Evolutionary conservation across 2,329 filamentous ascomycete species (phyloP).

Genomic region (Falciphora oryzae): DNA sequence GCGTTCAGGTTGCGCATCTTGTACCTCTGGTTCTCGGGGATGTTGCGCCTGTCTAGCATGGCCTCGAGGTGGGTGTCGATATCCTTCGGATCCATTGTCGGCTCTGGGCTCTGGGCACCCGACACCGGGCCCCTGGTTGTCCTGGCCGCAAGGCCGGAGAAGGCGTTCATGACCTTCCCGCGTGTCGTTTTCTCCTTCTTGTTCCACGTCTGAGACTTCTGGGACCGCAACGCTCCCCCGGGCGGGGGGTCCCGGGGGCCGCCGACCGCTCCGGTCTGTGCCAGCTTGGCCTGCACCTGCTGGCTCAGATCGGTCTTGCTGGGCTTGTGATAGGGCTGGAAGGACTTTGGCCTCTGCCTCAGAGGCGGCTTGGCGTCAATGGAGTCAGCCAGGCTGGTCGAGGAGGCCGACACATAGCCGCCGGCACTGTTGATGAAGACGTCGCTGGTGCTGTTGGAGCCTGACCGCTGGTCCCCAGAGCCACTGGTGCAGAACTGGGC

Average conservation of each 20-base stretch:
- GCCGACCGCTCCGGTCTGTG: slow-evolving; percentile 11
- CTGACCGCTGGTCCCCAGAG: slow-evolving; percentile 20
- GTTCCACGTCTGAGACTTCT: slow-evolving; percentile 19
- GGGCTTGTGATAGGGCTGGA: slow-evolving; percentile 29
- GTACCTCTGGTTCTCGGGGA: slow-evolving; percentile 87
- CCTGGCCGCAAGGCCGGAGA: slow-evolving; percentile 32
- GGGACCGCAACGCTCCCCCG: neutral
- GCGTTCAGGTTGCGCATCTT: slow-evolving; percentile 89
- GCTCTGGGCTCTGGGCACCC: slow-evolving; percentile 40
- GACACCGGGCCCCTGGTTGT: slow-evolving; percentile 11
- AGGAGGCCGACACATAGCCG: slow-evolving; percentile 12
- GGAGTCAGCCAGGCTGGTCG: slow-evolving; percentile 16
- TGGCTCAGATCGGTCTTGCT: slow-evolving; percentile 17
- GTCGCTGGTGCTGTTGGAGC: slow-evolving; percentile 14
- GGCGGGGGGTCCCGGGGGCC: slow-evolving; percentile 8
- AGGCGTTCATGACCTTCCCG: slow-evolving; percentile 33
- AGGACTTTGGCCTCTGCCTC: slow-evolving; percentile 47
- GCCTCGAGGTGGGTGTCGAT: slow-evolving; percentile 54
- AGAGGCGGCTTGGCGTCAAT: slow-evolving; percentile 17
- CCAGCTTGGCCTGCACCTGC: slow-evolving; percentile 15
- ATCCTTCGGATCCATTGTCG: slow-evolving; percentile 44
- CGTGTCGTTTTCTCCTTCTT: slow-evolving; percentile 35
- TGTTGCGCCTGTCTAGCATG: slow-evolving; percentile 78
- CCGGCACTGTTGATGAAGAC: slow-evolving; percentile 12
- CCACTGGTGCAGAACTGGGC: slow-evolving; percentile 56